These are phyloP conservation scores for Phytophthora pluvialis DNA, from an alignment of 352 stramenopile species.

Conservation along the genomic window DNA sequence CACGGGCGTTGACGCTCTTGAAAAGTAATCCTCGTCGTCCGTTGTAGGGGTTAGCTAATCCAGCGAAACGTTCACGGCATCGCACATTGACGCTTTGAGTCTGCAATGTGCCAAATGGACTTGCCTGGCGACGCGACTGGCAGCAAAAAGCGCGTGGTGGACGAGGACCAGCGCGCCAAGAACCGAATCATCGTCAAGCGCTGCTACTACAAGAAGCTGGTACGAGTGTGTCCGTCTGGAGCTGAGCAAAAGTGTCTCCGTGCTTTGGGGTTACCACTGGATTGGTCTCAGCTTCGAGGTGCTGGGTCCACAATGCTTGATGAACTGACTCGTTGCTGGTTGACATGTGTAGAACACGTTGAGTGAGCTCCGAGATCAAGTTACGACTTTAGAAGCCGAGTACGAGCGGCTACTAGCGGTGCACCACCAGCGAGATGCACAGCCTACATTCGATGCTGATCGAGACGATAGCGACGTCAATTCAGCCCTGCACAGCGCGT, in stretches of 20 bases:
- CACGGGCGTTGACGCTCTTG: constrained; percentile 16
- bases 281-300: background rate
- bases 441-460: constrained; percentile 18
- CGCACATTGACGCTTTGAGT: constrained; percentile 22
- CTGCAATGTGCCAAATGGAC: constrained; percentile 31
- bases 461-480: background rate
- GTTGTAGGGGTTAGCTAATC: constrained; percentile 31
- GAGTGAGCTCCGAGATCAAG: constrained; percentile 52
- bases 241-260: background rate
- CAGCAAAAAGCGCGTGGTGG: constrained; percentile 21
- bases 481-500: constrained; percentile 35
- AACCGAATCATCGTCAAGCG: constrained; percentile 71
- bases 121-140: background rate
- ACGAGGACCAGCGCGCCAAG: constrained; percentile 50
- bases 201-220: constrained; percentile 79
- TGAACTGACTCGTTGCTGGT: constrained; percentile 8
- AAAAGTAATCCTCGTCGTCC: constrained; percentile 28
- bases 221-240: constrained; percentile 29
- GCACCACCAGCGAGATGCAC: constrained; percentile 36
- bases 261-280: background rate
- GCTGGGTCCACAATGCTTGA: background rate
- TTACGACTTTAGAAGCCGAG: constrained; percentile 45
- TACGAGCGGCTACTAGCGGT: constrained; percentile 48
- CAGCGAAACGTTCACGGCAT: constrained; percentile 1
- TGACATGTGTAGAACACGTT: constrained; percentile 49